Conservation (phyloP, 805 yeast genomes). For the Sugiyamaella valdiviana region DNA sequence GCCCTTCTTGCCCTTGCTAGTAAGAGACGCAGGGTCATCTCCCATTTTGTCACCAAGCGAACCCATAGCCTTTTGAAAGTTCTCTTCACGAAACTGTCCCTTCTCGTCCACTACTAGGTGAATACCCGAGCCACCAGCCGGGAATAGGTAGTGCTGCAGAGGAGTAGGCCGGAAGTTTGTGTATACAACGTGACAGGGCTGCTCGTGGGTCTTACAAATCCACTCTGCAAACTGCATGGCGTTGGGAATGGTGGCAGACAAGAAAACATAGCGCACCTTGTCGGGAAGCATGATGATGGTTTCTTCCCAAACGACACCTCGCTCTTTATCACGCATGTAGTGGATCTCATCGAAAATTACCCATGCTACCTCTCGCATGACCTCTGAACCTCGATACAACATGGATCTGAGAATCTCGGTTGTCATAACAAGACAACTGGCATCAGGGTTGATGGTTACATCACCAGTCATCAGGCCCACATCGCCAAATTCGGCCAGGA, state of each 20-base stretch:
- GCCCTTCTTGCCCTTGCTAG: constrained; percentile 64
- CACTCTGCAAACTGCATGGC: constrained; percentile 99
- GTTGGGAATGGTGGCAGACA: constrained; percentile 95
- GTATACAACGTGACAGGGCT: constrained; percentile 97
- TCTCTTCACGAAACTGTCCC: constrained; percentile 92
- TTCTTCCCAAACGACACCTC: constrained; percentile 99
- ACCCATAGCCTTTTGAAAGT: constrained; percentile 97
- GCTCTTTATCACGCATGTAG: constrained; percentile 94
- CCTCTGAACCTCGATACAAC: constrained; percentile 96
- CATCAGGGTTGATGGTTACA: constrained; percentile 96
- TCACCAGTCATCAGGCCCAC: constrained; percentile 99
- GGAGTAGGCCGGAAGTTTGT: constrained; percentile 99
- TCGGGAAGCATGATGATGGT: constrained; percentile 93
- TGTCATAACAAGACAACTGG: constrained; percentile 97
- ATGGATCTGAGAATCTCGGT: constrained; percentile 95
- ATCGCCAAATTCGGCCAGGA: constrained; percentile 88
- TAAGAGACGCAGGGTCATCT: constrained; percentile 66
- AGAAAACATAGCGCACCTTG: constrained; percentile 86
- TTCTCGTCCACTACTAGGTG: constrained; percentile 97
- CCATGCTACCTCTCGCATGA: constrained; percentile 99
- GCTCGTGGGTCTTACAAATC: constrained; percentile 91
- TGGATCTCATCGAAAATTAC: constrained; percentile 97
- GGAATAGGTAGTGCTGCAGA: constrained; percentile 91
- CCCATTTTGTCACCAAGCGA: constrained; percentile 76
- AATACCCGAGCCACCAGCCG: constrained; percentile 98